A percentile compares a stretch with the other conserved stretches of the same genome.
Conservation (phyloP, 2,329 filamentous ascomycete genomes). For the Rhinocladiella mackenziei region DNA sequence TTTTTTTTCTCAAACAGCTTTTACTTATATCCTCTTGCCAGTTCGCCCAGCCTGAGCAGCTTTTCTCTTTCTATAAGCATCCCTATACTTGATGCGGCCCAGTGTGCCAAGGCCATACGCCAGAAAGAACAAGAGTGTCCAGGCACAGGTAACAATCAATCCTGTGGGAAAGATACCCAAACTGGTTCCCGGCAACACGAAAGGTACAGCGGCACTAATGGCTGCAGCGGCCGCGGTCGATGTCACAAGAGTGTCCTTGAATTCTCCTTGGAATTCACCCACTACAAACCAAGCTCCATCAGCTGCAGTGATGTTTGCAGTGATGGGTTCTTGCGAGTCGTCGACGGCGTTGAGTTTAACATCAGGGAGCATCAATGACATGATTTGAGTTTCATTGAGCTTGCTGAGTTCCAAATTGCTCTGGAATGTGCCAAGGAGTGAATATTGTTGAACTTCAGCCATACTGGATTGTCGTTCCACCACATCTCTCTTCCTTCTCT, state of each 20-base stretch:
- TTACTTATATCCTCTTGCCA: constrained; percentile 24
- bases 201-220: constrained; percentile 30
- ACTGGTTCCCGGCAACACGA: constrained; percentile 34
- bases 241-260: constrained; percentile 26
- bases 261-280: constrained; percentile 32
- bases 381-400: constrained; percentile 32
- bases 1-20: no score
- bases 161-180: constrained; percentile 35
- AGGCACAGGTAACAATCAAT: constrained; percentile 34
- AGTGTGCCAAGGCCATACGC: constrained; percentile 36
- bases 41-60: constrained; percentile 21
- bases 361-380: constrained; percentile 35
- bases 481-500: constrained; percentile 19
- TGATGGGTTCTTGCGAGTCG: constrained; percentile 21
- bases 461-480: constrained; percentile 18
- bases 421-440: constrained; percentile 34
- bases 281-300: constrained; percentile 38
- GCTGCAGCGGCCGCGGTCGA: constrained; percentile 27
- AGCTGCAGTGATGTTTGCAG: constrained; percentile 32
- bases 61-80: constrained; percentile 33
- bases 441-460: constrained; percentile 35
- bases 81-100: constrained; percentile 34
- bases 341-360: constrained; percentile 33
- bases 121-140: constrained; percentile 34
- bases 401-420: constrained; percentile 30